Evolutionary conservation across 176 grass and related monocot genomes (phyloP).

Genomic region (Hyparrhenia diplandra): DNA sequence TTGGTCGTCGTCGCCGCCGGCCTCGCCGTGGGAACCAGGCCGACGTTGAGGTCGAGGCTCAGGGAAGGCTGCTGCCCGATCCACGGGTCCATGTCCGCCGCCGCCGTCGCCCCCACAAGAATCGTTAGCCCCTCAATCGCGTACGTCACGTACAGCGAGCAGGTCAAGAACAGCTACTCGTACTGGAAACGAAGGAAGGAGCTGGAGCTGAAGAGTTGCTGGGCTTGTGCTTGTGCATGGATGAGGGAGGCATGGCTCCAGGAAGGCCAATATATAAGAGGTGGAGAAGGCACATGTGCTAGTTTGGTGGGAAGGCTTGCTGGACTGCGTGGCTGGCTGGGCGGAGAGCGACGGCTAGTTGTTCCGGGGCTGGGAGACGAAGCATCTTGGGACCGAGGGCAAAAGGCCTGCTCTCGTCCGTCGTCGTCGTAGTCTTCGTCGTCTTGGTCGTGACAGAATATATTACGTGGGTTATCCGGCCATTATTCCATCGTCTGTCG

Average conservation of each 20-base stretch:
- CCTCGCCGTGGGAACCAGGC: conserved; percentile 13
- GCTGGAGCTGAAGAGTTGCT: neutral
- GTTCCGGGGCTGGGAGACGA: neutral
- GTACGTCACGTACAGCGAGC: too few species aligned
- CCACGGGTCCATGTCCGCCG: conserved; percentile 51
- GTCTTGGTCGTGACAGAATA: conserved; percentile 26
- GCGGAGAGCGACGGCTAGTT: neutral
- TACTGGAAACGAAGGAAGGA: too few species aligned
- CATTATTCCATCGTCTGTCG: neutral
- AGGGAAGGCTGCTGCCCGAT: conserved; percentile 47
- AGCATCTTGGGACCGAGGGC: conserved; percentile 5
- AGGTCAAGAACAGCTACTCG: neutral
- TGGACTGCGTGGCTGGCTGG: neutral
- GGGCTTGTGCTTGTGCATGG: neutral
- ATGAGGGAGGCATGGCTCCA: neutral
- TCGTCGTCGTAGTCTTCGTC: neutral
- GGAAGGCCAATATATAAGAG: conserved; percentile 14
- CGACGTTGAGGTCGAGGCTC: conserved; percentile 57
- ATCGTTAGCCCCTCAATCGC: too few species aligned
- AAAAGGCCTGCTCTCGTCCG: too few species aligned
- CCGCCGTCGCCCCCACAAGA: neutral
- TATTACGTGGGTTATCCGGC: too few species aligned
- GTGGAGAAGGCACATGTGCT: neutral
- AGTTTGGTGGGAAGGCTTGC: conserved; percentile 1
- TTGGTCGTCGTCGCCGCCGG: neutral